A percentile compares a stretch with the other conserved stretches of the same genome.
Conservation (phyloP, 768 basidiomycete genomes). For the Kondoa subrosea region DNA sequence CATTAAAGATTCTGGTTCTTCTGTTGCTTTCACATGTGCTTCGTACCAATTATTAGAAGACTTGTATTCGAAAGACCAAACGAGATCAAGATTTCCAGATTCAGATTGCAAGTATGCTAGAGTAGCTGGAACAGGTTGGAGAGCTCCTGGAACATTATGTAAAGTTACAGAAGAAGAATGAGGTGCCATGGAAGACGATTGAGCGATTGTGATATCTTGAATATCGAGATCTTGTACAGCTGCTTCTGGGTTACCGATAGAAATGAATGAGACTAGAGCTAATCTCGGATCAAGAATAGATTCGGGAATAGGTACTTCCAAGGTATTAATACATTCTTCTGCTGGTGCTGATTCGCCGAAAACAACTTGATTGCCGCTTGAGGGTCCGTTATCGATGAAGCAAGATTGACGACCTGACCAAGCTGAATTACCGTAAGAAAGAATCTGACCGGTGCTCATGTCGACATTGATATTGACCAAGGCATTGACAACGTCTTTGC, state of each 20-base stretch:
- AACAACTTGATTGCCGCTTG: background rate
- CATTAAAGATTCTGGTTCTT: slow-evolving; percentile 37
- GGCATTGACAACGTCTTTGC: slow-evolving; percentile 53
- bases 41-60: slow-evolving; percentile 96
- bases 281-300: slow-evolving; percentile 20
- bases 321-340: slow-evolving; percentile 4
- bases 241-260: slow-evolving; percentile 2
- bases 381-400: too few species aligned
- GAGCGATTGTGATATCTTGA: slow-evolving; percentile 31
- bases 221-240: slow-evolving; percentile 8
- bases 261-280: slow-evolving; percentile 23
- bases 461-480: slow-evolving; percentile 91
- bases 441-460: slow-evolving; percentile 59
- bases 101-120: slow-evolving; percentile 64
- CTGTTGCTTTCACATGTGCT: slow-evolving; percentile 53
- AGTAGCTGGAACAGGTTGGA: slow-evolving; percentile 62
- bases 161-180: slow-evolving; percentile 37
- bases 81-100: slow-evolving; percentile 49
- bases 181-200: slow-evolving; percentile 40
- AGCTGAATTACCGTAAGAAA: slow-evolving; percentile 73
- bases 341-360: background rate
- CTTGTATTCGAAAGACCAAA: slow-evolving; percentile 87
- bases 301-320: background rate
- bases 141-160: slow-evolving; percentile 53
- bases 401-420: slow-evolving; percentile 9